Conservation (phyloP, 1,284 basidiomycete genomes). For the Boletus hoseneyae region DNA sequence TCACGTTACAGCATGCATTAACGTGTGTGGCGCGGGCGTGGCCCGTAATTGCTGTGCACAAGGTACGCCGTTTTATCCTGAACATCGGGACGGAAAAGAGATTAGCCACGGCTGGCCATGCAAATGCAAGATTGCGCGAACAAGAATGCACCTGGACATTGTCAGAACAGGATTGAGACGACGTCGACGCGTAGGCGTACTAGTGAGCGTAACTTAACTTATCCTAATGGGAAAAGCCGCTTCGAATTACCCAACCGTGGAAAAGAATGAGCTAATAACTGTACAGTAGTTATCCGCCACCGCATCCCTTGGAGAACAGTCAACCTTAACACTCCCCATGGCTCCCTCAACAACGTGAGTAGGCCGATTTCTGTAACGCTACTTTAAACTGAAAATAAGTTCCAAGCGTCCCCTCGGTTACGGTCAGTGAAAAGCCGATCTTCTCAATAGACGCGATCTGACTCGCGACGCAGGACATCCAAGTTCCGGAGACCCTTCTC, state of each 20-base stretch:
- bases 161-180: neutral
- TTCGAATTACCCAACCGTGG: conserved; percentile 9
- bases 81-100: no score
- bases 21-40: no score
- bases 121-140: no score
- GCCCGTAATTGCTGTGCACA: neutral
- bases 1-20: conserved; percentile 4
- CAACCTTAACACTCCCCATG: conserved; percentile 54
- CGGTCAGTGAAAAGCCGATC: conserved; percentile 45
- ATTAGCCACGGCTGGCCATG: neutral
- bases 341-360: conserved; percentile 69
- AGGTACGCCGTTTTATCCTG: no score
- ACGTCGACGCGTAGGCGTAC: no score
- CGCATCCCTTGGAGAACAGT: neutral
- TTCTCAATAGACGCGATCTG: conserved; percentile 25
- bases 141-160: neutral
- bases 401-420: conserved; percentile 63
- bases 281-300: conserved; percentile 35
- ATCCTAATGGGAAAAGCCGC: conserved; percentile 7
- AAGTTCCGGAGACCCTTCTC: conserved; percentile 98
- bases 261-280: conserved; percentile 27
- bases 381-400: conserved; percentile 14
- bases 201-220: neutral
- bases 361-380: conserved; percentile 1
- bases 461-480: conserved; percentile 59